A percentile compares a stretch with the other conserved stretches of the same genome.
These are phyloP conservation scores for Glycine tomentella DNA, from an alignment of 306 rosid genomes.

Conservation along the genomic window DNA sequence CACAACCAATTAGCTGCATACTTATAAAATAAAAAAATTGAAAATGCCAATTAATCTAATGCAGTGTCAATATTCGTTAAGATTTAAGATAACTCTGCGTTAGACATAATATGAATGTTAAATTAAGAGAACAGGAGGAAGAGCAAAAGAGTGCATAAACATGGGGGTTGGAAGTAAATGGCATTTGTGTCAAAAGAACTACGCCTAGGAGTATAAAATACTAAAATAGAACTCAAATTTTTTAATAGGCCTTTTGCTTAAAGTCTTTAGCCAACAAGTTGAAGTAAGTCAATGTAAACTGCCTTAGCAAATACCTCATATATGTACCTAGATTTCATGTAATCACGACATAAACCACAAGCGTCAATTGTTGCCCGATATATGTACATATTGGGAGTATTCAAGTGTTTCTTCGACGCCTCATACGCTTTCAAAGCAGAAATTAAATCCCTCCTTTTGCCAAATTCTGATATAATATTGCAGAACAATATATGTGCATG, in stretches of 20 bases:
- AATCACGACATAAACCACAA: constrained; percentile 83
- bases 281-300: constrained; percentile 31
- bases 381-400: constrained; percentile 74
- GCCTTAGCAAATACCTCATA: constrained; percentile 74
- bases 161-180: not conserved
- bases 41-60: not conserved
- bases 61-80: not conserved
- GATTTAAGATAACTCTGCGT: not conserved
- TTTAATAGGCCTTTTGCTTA: constrained; percentile 23
- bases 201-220: constrained; percentile 26
- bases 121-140: not conserved
- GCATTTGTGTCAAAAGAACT: constrained; percentile 16
- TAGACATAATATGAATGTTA: constrained; percentile 14
- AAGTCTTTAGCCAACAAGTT: constrained; percentile 34
- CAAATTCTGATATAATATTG: constrained; percentile 75
- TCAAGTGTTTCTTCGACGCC: constrained; percentile 61
- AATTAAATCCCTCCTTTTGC: constrained; percentile 71
- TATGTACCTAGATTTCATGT: constrained; percentile 83
- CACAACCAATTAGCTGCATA: not conserved
- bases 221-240: constrained; percentile 9
- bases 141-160: constrained; percentile 10
- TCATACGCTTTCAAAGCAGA: constrained; percentile 82
- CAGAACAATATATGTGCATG: constrained; percentile 71
- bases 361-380: constrained; percentile 82
- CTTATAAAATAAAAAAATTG: not conserved